These are phyloP conservation scores for Fusarium kyushuense DNA, from an alignment of 2,329 filamentous ascomycete species.

Conservation along the genomic window DNA sequence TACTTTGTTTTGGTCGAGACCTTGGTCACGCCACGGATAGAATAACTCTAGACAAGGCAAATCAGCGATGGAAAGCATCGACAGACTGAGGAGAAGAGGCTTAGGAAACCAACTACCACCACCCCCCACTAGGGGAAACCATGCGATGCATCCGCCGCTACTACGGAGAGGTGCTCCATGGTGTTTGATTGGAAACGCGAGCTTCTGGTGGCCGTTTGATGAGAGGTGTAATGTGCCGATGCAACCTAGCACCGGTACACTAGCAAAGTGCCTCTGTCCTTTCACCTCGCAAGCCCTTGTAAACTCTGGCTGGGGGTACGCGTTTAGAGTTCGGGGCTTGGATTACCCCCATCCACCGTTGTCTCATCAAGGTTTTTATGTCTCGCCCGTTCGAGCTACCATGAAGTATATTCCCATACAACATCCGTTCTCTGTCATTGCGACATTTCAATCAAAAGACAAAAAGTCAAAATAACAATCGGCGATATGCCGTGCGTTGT, in stretches of 20 bases:
- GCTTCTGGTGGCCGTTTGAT: conserved; percentile 19
- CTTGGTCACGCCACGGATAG: background rate
- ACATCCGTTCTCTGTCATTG: background rate
- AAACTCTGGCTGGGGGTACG: conserved; percentile 20
- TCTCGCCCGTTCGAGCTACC: background rate
- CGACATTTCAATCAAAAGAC: background rate
- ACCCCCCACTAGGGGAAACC: conserved; percentile 35
- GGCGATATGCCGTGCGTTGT: background rate
- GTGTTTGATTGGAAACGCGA: conserved; percentile 23
- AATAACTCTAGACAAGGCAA: background rate
- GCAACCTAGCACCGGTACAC: conserved; percentile 1
- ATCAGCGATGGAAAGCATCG: background rate
- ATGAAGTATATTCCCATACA: background rate
- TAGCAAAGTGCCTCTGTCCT: background rate
- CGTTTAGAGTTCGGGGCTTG: conserved; percentile 13
- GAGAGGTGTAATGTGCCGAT: conserved; percentile 29
- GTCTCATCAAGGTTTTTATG: conserved; percentile 1
- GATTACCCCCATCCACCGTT: background rate
- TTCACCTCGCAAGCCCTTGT: conserved; percentile 1
- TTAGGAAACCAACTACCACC: background rate
- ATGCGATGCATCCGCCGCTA: conserved; percentile 26
- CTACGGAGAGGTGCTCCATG: conserved; percentile 2
- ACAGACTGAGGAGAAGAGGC: background rate
- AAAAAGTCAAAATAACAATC: background rate
- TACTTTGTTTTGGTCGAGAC: background rate